Percentiles rank a stretch among this genome's conserved stretches.
phyloP scores from a whole-genome alignment of 2,329 filamentous ascomycete genomes.

The Cladosporium sphaerospermum region DNA sequence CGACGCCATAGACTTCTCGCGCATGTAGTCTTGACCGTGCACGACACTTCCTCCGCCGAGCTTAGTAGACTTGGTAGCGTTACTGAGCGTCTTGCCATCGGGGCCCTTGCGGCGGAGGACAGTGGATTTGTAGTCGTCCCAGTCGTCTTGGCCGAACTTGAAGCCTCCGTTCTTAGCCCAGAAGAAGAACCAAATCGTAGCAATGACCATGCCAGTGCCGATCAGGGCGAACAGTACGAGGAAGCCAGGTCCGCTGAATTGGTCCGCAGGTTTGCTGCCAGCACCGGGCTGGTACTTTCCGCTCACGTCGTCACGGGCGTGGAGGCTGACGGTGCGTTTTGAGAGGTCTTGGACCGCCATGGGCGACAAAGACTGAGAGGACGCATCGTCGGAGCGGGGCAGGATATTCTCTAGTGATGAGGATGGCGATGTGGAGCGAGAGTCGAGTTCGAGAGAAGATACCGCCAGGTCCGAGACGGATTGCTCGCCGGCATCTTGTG shows the following conservation, averaged over 20 bases:
- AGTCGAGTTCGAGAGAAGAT: constrained; percentile 25
- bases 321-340: constrained; percentile 8
- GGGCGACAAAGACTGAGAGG: constrained; percentile 9
- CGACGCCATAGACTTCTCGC: constrained; percentile 30
- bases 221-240: constrained; percentile 83
- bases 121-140: constrained; percentile 97
- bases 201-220: constrained; percentile 66
- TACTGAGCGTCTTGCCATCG: constrained; percentile 77
- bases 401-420: constrained; percentile 12
- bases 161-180: constrained; percentile 96
- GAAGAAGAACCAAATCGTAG: constrained; percentile 95
- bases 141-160: constrained; percentile 75
- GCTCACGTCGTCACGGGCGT: constrained; percentile 7
- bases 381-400: constrained; percentile 7
- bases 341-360: constrained; percentile 13
- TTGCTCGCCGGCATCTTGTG: constrained; percentile 11
- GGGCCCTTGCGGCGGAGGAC: constrained; percentile 83
- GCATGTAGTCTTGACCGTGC: constrained; percentile 51
- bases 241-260: constrained; percentile 53
- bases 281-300: constrained; percentile 2
- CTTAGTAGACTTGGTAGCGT: constrained; percentile 73
- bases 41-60: constrained; percentile 81
- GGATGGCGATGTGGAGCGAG: constrained; percentile 12
- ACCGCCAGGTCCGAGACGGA: constrained; percentile 24
- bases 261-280: constrained; percentile 4